Conservation (phyloP, 1,284 basidiomycete species). For the Ceratobasidium sp. region DNA sequence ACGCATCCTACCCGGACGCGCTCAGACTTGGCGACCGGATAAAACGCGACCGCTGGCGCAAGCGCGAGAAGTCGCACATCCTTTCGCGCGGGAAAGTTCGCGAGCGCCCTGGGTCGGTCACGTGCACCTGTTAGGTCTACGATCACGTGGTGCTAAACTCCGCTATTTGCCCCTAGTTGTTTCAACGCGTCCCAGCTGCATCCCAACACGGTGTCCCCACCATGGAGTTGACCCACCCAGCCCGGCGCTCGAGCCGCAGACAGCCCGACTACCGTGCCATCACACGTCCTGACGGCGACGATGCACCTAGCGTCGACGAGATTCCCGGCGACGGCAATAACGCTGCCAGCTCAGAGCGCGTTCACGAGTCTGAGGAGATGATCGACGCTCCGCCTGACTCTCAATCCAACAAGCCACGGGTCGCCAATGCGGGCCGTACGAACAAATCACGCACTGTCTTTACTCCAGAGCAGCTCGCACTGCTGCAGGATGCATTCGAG, state of each 20-base stretch:
- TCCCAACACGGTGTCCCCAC: not conserved
- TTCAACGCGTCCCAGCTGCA: constrained; percentile 29
- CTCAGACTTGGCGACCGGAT: constrained; percentile 9
- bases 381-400: constrained; percentile 29
- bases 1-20: not conserved
- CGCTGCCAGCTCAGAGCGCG: constrained; percentile 35
- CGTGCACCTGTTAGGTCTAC: not conserved
- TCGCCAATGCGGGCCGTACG: constrained; percentile 15
- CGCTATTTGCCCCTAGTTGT: not conserved
- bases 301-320: not conserved
- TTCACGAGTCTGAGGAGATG: constrained; percentile 20
- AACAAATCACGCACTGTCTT: constrained; percentile 36
- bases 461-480: constrained; percentile 30
- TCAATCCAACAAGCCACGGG: constrained; percentile 23
- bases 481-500: constrained; percentile 27
- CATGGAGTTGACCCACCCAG: constrained; percentile 20
- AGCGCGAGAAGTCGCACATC: not conserved
- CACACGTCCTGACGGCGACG: constrained; percentile 3
- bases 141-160: constrained; percentile 6
- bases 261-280: constrained; percentile 23
- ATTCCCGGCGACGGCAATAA: not conserved
- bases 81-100: not conserved
- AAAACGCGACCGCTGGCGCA: not conserved
- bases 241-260: constrained; percentile 10
- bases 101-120: constrained; percentile 1